These are phyloP conservation scores for Linnemannia elongata DNA, from an alignment of 192 early-diverging fungal genomes.

Conservation along the genomic window DNA sequence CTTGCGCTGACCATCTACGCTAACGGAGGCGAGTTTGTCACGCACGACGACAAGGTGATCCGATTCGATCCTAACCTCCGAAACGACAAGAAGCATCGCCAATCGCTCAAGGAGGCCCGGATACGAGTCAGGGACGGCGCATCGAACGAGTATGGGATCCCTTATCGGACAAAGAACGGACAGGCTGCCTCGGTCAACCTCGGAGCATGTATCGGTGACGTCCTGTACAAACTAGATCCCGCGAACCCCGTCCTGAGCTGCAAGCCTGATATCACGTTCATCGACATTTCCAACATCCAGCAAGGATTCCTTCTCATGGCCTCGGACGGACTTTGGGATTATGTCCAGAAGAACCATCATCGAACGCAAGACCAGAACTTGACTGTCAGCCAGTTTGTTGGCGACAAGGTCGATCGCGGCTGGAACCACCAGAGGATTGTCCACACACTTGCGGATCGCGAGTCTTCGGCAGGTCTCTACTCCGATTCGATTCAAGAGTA, in stretches of 20 bases:
- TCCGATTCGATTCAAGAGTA: conserved; percentile 69
- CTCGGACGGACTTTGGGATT: conserved; percentile 71
- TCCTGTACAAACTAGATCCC: conserved; percentile 70
- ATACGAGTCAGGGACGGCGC: conserved; percentile 62
- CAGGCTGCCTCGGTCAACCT: conserved; percentile 67
- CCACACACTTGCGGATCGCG: conserved; percentile 63
- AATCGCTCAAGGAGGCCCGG: conserved; percentile 68
- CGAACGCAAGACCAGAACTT: conserved; percentile 64
- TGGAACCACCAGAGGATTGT: conserved; percentile 63
- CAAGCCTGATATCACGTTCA: conserved; percentile 69
- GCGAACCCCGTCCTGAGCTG: conserved; percentile 64
- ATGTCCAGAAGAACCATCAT: conserved; percentile 60
- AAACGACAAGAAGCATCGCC: conserved; percentile 64
- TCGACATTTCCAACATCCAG: conserved; percentile 51
- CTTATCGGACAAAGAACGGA: conserved; percentile 52
- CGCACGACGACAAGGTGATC: conserved; percentile 68
- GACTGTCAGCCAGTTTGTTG: conserved; percentile 62
- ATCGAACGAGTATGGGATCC: conserved; percentile 53
- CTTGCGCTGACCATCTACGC: conserved; percentile 67
- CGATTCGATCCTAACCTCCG: conserved; percentile 63
- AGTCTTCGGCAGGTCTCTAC: conserved; percentile 60
- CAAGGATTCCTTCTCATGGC: conserved; percentile 70
- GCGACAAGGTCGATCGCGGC: conserved; percentile 65
- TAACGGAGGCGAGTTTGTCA: conserved; percentile 73
- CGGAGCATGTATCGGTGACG: conserved; percentile 68